Percentiles rank a stretch among this genome's conserved stretches.
phyloP scores from a whole-genome alignment of 139 green algal species.

The Chlorella sp. region DNA sequence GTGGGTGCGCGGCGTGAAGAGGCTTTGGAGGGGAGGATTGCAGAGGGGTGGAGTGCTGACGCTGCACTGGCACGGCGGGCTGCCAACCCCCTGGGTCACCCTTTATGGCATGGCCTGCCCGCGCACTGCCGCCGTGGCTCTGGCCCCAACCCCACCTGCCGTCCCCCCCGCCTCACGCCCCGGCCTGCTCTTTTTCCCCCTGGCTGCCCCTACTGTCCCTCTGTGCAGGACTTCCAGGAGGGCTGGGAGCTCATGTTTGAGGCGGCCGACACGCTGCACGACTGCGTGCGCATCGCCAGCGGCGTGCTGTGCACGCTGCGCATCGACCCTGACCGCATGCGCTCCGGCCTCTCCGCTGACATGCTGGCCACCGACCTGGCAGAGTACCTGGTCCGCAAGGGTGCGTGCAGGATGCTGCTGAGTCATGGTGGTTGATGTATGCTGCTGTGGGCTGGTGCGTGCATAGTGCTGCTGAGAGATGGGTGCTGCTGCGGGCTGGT shows the following conservation, averaged over 20 bases:
- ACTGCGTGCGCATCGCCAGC: slow-evolving; percentile 91
- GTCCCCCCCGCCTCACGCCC: not conserved
- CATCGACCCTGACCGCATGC: slow-evolving; percentile 91
- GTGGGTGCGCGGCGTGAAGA: not conserved
- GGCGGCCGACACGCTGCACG: slow-evolving; percentile 89
- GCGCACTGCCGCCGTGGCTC: not conserved
- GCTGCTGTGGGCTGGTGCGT: too few species aligned
- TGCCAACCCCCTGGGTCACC: not conserved
- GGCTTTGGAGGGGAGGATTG: not conserved
- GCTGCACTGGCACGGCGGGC: not conserved
- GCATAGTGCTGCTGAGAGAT: too few species aligned
- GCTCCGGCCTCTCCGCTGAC: slow-evolving; percentile 84
- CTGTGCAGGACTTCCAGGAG: slow-evolving; percentile 93
- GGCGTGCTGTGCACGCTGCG: slow-evolving; percentile 91
- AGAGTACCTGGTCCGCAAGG: slow-evolving; percentile 99
- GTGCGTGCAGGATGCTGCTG: slow-evolving; percentile 40
- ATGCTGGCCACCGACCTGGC: slow-evolving; percentile 99
- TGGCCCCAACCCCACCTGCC: not conserved
- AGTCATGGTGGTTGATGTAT: too few species aligned
- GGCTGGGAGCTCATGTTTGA: slow-evolving; percentile 91
- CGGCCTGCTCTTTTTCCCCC: not conserved
- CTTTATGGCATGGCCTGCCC: too few species aligned
- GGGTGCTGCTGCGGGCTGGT: too few species aligned
- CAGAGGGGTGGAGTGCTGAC: not conserved
- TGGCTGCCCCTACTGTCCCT: not conserved